Evolutionary conservation across 805 yeast species (phyloP).

Genomic region (Danielozyma ontarioensis): DNA sequence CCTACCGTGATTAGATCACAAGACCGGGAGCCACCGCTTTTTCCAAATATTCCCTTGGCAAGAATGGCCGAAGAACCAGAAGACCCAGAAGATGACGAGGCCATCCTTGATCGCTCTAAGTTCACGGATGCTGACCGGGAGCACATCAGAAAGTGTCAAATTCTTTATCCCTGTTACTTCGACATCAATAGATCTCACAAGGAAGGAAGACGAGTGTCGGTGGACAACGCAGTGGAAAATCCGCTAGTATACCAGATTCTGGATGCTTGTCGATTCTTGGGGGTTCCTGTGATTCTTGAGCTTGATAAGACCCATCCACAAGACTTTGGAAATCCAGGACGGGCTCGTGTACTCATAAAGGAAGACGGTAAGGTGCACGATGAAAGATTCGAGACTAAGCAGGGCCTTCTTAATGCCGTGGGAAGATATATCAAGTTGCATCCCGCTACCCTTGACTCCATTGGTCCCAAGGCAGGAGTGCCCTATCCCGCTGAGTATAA

Average conservation of each 20-base stretch:
- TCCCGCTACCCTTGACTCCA: slow-evolving; percentile 64
- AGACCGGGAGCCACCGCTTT: slow-evolving; percentile 35
- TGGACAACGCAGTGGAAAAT: slow-evolving; percentile 67
- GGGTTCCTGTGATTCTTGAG: slow-evolving; percentile 50
- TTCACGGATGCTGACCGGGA: slow-evolving; percentile 39
- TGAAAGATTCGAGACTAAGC: slow-evolving; percentile 41
- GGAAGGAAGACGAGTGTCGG: slow-evolving; percentile 79
- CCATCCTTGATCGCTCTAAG: slow-evolving; percentile 10
- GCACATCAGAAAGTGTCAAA: slow-evolving; percentile 64
- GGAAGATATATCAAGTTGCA: slow-evolving; percentile 56
- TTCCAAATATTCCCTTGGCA: slow-evolving; percentile 12
- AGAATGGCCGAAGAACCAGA: too few species aligned
- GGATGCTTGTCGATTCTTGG: slow-evolving; percentile 57
- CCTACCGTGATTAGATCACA: slow-evolving; percentile 61
- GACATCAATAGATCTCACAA: slow-evolving; percentile 69
- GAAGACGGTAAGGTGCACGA: slow-evolving; percentile 33
- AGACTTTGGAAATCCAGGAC: slow-evolving; percentile 97
- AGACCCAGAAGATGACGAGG: slow-evolving; percentile 1
- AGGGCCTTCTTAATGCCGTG: slow-evolving; percentile 58
- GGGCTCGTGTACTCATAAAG: slow-evolving; percentile 73
- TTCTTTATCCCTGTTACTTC: slow-evolving; percentile 89
- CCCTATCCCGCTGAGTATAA: slow-evolving; percentile 61
- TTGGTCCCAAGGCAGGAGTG: slow-evolving; percentile 45
- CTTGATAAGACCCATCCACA: slow-evolving; percentile 90
- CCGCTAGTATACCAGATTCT: slow-evolving; percentile 82